Percentiles rank a stretch among this genome's conserved stretches.
Evolutionary conservation across 176 grass and related monocot species (phyloP).

Genomic region (Phoenix roebelenii): DNA sequence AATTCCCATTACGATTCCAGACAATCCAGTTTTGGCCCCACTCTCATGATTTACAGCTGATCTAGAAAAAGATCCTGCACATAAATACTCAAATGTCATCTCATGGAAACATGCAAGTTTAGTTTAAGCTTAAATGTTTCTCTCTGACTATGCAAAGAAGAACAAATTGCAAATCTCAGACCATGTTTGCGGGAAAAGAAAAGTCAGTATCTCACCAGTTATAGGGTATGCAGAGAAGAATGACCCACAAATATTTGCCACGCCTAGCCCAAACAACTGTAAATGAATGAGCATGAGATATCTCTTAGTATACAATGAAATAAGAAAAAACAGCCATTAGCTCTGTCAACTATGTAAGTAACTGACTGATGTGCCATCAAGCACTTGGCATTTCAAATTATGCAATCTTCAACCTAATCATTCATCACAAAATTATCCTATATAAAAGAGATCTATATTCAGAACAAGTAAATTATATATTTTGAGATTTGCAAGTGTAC

Average conservation of each 20-base stretch:
- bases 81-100: conserved; percentile 22
- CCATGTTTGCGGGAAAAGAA: not conserved
- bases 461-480: too few relatives aligned
- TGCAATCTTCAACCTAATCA: too few relatives aligned
- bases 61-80: conserved; percentile 91
- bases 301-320: too few relatives aligned
- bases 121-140: conserved; percentile 14
- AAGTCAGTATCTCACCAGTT: conserved; percentile 53
- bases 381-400: too few relatives aligned
- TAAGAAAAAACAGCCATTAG: too few relatives aligned
- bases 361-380: too few relatives aligned
- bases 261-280: conserved; percentile 89
- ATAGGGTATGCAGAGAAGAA: conserved; percentile 88
- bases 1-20: conserved; percentile 89
- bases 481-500: too few relatives aligned
- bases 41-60: conserved; percentile 98
- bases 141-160: conserved; percentile 7
- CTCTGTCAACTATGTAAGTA: too few relatives aligned
- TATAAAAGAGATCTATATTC: too few relatives aligned
- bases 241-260: conserved; percentile 89
- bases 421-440: too few relatives aligned
- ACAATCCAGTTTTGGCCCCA: conserved; percentile 74
- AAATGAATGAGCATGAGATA: not conserved
- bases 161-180: conserved; percentile 11
- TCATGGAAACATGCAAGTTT: conserved; percentile 1